Evolutionary conservation across 352 stramenopile genomes (phyloP).

Genomic region (Pythium vanterpoolii): DNA sequence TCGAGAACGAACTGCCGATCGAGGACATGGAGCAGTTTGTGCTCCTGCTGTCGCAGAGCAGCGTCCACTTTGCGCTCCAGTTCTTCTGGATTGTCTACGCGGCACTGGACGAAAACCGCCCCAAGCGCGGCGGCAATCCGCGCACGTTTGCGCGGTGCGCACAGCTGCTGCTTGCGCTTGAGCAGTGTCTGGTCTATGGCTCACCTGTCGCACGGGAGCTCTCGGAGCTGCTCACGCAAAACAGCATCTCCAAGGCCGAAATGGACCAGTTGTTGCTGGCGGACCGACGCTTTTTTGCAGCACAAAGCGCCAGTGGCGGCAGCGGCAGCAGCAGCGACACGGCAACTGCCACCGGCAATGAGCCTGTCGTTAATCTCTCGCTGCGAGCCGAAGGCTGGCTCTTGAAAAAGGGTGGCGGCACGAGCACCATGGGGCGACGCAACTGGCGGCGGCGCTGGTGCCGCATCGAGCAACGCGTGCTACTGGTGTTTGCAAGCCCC

Average conservation of each 20-base stretch:
- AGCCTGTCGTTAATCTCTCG: neutral
- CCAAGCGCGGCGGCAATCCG: conserved; percentile 58
- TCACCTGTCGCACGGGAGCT: conserved; percentile 54
- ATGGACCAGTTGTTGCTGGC: conserved; percentile 73
- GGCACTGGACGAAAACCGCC: conserved; percentile 71
- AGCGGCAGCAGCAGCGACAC: neutral
- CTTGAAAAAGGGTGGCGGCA: conserved; percentile 81
- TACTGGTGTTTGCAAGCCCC: conserved; percentile 62
- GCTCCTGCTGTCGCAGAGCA: conserved; percentile 67
- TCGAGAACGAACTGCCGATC: conserved; percentile 76
- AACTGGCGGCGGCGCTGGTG: conserved; percentile 81
- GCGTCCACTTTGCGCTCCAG: conserved; percentile 77
- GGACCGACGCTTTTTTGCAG: conserved; percentile 70
- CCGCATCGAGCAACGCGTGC: conserved; percentile 67
- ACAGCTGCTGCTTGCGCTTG: conserved; percentile 64
- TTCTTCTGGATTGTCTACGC: conserved; percentile 86
- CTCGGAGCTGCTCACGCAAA: conserved; percentile 49
- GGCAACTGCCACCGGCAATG: neutral
- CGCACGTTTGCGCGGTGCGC: conserved; percentile 70
- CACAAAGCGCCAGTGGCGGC: conserved; percentile 33
- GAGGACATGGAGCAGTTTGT: conserved; percentile 79
- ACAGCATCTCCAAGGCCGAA: conserved; percentile 64
- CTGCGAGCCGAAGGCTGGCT: conserved; percentile 45
- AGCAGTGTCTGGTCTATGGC: conserved; percentile 81
- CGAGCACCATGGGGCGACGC: conserved; percentile 62